Evolutionary conservation across 768 basidiomycete genomes (phyloP).

Genomic region (Pulveroboletus ravenelii): DNA sequence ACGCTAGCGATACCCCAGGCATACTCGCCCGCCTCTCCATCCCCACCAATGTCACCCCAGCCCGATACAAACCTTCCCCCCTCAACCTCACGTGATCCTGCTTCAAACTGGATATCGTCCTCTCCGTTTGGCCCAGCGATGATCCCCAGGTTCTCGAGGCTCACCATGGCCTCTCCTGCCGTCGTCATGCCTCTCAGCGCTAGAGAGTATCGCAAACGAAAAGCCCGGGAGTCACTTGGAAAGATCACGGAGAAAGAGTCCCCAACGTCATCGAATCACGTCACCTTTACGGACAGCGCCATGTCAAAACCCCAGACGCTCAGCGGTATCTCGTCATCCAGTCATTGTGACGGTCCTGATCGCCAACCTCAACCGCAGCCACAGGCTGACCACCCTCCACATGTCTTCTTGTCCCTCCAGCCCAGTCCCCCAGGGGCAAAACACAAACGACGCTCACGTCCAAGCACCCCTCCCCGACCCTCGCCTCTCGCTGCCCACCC

Average conservation of each 20-base stretch:
- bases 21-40: slow-evolving; percentile 15
- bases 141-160: slow-evolving; percentile 29
- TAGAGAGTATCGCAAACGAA: slow-evolving; percentile 24
- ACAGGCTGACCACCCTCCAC: not conserved
- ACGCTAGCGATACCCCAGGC: slow-evolving; percentile 10
- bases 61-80: slow-evolving; percentile 4
- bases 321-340: slow-evolving; percentile 1
- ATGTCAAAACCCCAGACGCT: not conserved
- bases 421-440: slow-evolving; percentile 2
- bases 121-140: slow-evolving; percentile 28
- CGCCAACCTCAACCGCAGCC: slow-evolving; percentile 3
- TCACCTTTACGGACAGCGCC: slow-evolving; percentile 12
- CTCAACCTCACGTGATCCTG: slow-evolving; percentile 23
- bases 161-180: slow-evolving; percentile 24
- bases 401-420: not conserved
- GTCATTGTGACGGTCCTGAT: not conserved
- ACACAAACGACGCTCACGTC: slow-evolving; percentile 15
- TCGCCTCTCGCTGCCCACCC: slow-evolving; percentile 9
- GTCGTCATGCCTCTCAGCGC: slow-evolving; percentile 32
- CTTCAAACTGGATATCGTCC: slow-evolving; percentile 26
- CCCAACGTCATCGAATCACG: not conserved
- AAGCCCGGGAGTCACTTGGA: slow-evolving; percentile 4
- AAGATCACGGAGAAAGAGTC: slow-evolving; percentile 8
- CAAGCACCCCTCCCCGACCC: slow-evolving; percentile 14
- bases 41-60: not conserved